Evolutionary conservation across 2,329 filamentous ascomycete species (phyloP).

Genomic region (Zarea fungicola): DNA sequence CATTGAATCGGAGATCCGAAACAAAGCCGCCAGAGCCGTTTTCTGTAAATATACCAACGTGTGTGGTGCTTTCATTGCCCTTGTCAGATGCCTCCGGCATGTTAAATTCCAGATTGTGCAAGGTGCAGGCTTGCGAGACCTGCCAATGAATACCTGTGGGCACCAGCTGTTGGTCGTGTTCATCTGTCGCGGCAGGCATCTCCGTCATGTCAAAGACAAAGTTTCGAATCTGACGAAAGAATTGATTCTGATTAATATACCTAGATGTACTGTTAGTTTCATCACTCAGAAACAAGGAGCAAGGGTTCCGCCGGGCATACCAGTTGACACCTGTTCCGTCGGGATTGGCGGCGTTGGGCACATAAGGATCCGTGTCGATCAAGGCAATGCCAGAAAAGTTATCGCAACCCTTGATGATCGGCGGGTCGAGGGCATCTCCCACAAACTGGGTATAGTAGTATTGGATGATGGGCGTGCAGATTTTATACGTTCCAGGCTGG

Average conservation of each 20-base stretch:
- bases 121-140: conserved; percentile 49
- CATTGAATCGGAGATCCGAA: conserved; percentile 43
- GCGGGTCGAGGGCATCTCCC: conserved; percentile 56
- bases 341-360: conserved; percentile 49
- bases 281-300: too few species aligned
- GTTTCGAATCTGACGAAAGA: conserved; percentile 57
- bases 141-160: conserved; percentile 56
- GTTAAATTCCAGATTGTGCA: conserved; percentile 58
- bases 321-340: not conserved
- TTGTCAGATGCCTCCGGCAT: conserved; percentile 29
- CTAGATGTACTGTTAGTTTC: too few species aligned
- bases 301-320: too few species aligned
- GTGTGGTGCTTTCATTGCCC: too few species aligned
- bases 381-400: conserved; percentile 62
- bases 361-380: conserved; percentile 61
- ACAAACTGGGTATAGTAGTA: conserved; percentile 75
- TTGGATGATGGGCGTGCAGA: conserved; percentile 53
- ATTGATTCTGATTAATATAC: conserved; percentile 58
- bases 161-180: conserved; percentile 12
- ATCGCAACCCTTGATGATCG: conserved; percentile 47
- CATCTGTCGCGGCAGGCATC: conserved; percentile 38
- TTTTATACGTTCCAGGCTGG: conserved; percentile 52
- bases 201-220: conserved; percentile 51
- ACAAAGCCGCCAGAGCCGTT: conserved; percentile 56
- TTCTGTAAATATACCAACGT: conserved; percentile 59